Base-by-base conservation (phyloP, 805 yeast genomes). In the Priceomyces fermenticarens region DNA sequence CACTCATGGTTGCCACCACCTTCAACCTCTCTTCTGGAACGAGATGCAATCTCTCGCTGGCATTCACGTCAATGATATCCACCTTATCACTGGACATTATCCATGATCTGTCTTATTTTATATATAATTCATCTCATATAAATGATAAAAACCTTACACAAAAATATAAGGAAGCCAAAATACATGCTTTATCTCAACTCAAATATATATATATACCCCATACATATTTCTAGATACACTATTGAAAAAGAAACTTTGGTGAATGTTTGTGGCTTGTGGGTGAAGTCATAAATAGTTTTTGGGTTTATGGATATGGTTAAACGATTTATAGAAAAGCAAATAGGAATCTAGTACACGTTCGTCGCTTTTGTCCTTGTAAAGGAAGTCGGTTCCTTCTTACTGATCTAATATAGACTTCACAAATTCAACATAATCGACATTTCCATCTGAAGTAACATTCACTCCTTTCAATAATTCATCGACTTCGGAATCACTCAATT, bases 381-480 rank as follows among this genome's bases (percentile, higher is more conserved):
- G 25, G 25, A 20, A 5, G 4, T 20, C 8, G 8, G 25, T 8
- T 20, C 25, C 7, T 17, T 9, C 26, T 57, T 73, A 90, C 70
- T 90, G 97, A 55, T 95, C 93, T 62, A 90, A 77, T 49, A 90
- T 87, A 45, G 91, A 84, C 74, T 90, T 90, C 54, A 91, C 96
- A 63, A 91, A 91, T 62, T 89, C 95, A 38, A 85, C 89, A 60
- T 93, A 93, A 66, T 93, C 96, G 44, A 93, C 95, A 56, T 87
- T 88, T 41, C 97, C 97, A 48, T 93, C 97, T 51, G 88, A 78
- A 39, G 96, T 88, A 42, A 90, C 90, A 54, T 85, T 86, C 44
- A 95, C 95, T 49, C 98, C 98, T 69, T 91, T 93, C 58, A 93
- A 77, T 54, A 93, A 77, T 66, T 95, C 99, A 55, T 91, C 97